Base-by-base conservation (phyloP, 176 grass and related monocot species). In the Miscanthus lutarioriparius region DNA sequence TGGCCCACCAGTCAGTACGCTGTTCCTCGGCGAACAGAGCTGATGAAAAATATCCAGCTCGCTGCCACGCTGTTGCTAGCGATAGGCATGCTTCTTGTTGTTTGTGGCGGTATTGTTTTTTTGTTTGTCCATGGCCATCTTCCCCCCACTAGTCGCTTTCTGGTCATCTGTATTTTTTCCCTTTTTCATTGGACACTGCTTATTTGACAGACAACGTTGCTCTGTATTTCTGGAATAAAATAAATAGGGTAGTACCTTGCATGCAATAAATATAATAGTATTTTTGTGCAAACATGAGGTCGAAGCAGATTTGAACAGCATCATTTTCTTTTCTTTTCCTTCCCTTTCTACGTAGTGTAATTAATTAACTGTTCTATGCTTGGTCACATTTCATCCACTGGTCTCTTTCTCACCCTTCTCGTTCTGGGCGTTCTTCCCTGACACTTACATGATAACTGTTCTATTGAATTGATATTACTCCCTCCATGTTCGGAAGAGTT, bases 41-140 rank as follows among this genome's bases (percentile, higher is more conserved):
- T 4, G 20, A 23, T n/a, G 53, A 70, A 82, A 82, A 76, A 76
- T 28, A 82, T 65, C 76, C 54, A 49, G 8, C 69, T 65, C 26
- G 19, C 49, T 77, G 36, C 38, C 44, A 82, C 38, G 40, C 30
- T 20, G 3, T 4, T 35, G 33, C 33, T 35, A 33, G 30, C 32
- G 0, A 33, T 33, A 33, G 32, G 32, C 32, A 33, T 86, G 22
- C 9, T 51, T 47, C 2, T 70, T 85, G 25, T 47, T 49, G 47
- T 17, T 49, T 49, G 47, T 49, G 47, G 47, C 15, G 47, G 47
- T 17, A 49, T 51, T 78, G 40, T 53, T 84, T 54, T 49, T 19
- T 75, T 47, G 36, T 72, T 79, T 68, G 54, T 83, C 32, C 37
- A 32, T 80, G 70, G 82, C 8, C 58, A 26, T 66, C 20, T 67